Evolutionary conservation across 2,329 filamentous ascomycete genomes (phyloP), one percentile per base, ranked within the genome.

Genomic region (Botrytis tulipae): DNA sequence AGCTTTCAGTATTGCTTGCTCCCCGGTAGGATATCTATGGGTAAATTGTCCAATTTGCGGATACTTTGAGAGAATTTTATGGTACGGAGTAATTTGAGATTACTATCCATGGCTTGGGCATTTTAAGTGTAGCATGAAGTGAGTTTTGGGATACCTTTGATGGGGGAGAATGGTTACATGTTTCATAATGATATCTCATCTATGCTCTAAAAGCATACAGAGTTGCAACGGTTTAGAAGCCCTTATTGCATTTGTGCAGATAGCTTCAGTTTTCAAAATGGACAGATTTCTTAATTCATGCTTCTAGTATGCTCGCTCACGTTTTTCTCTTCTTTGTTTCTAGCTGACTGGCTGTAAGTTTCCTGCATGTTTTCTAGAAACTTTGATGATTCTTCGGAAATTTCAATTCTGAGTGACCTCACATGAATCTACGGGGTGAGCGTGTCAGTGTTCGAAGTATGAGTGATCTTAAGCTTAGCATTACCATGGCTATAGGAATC

Each of bases 1-100:
- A 54, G 5, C 1, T 1, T n/a, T 12, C 25, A 12, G 25, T 0
- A 1, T n/a, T n/a, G 2, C 14, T 16, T n/a, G 12, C n/a, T 54
- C 12, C 1, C 12, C 5, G 3, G 16, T n/a, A 3, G 12, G 25
- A 54, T 54, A 7, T 14, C n/a, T 6, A 14, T n/a, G 5, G 48
- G 25, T n/a, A 1, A 3, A 5, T 16, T 54, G 25, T n/a, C n/a
- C 48, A 54, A 1, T 7, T n/a, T n/a, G 25, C 0, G 3, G 12
- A n/a, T 3, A 14, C 6, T 16, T 7, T 1, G 48, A 54, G 48
- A 54, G 5, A 54, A 7, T 54, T 16, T 3, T 25, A n/a, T 3
- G 25, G 0, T 54, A 16, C 3, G 25, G 12, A 51, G 4, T n/a
- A 4, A 51, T 51, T 10, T 51, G 25, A 12, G 25, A 51, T 51